Evolutionary conservation across 78 protist species (phyloP), one percentile per base, ranked within the genome.

Genomic region (Neovahlkampfia damariscottae): DNA sequence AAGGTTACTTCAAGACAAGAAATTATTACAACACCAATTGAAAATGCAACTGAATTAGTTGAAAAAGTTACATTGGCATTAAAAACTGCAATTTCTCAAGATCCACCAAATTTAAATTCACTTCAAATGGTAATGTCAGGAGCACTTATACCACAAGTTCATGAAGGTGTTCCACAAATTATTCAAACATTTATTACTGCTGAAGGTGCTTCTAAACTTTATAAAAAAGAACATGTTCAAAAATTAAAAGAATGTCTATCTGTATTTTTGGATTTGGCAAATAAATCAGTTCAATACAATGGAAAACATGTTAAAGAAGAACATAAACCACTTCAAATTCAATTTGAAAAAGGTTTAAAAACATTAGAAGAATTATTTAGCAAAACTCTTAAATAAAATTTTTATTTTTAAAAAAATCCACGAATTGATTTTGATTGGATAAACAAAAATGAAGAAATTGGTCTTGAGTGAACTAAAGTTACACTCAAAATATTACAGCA

Each of bases 51-150:
- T 19, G 72, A n/a, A 19, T 10, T 69, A 19, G 19, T 10, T 19
- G 72, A 69, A 32, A 19, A 19, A 28, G 19, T 19, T 10, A 69
- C 31, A 19, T 19, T 10, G 19, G n/a, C 19, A 32, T 19, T 69
- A 32, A 32, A n/a, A 10, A 19, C 19, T 10, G 70, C 19, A 32
- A 69, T 19, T 19, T 28, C 70, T 32, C 70, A 10, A 19, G 19
- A 10, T 19, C 19, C 19, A 10, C 72, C 72, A 19, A 32, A 69
- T 32, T 19, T 69, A 19, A 69, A 69, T 19, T 28, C 70, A 19
- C 31, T 69, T 28, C 72, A 69, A 19, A 10, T 69, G 72, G 72
- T 69, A 10, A 10, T 69, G 72, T 10, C 19, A 19, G 72, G 72
- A 19, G n/a, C 67, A 10, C 19, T 69, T 19, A 69, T 69, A 10